Conservation (phyloP, 2,329 filamentous ascomycete genomes). For the Penicillium olsonii region DNA sequence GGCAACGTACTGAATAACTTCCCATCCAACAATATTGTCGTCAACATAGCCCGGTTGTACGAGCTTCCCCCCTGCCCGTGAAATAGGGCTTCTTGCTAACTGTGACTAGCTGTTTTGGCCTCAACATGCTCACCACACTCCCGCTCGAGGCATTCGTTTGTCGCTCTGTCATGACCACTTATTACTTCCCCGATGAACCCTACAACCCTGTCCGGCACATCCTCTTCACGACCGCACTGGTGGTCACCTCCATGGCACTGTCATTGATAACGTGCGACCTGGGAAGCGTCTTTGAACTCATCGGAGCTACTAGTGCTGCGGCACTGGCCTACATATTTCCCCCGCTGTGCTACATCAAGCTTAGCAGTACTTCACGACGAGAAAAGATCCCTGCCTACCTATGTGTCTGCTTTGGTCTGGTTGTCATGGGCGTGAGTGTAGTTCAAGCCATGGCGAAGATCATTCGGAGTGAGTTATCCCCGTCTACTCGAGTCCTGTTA, state of each 20-base stretch:
- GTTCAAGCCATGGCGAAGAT: slow-evolving; percentile 73
- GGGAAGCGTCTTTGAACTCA: slow-evolving; percentile 90
- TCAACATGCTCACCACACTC: slow-evolving; percentile 98
- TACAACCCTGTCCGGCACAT: slow-evolving; percentile 84
- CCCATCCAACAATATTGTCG: slow-evolving; percentile 82
- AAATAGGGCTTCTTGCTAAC: slow-evolving; percentile 20
- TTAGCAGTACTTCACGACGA: slow-evolving; percentile 75
- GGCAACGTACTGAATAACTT: slow-evolving; percentile 99
- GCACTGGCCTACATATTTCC: slow-evolving; percentile 94
- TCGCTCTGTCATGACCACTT: slow-evolving; percentile 92
- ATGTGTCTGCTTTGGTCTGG: slow-evolving; percentile 75
- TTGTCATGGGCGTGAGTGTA: slow-evolving; percentile 80
- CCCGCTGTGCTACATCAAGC: slow-evolving; percentile 90
- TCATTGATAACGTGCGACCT: slow-evolving; percentile 89
- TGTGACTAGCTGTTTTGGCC: slow-evolving; percentile 71
- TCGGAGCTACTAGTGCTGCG: slow-evolving; percentile 91
- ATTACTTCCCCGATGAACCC: slow-evolving; percentile 70
- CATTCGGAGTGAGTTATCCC: slow-evolving; percentile 39
- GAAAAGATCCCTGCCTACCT: slow-evolving; percentile 70
- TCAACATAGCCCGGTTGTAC: slow-evolving; percentile 85
- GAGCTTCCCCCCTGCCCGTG: slow-evolving; percentile 14
- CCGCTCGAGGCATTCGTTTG: slow-evolving; percentile 98
- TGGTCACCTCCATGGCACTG: slow-evolving; percentile 74
- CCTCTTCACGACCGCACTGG: slow-evolving; percentile 78
- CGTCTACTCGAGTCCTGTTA: background rate